phyloP scores from a whole-genome alignment of 1,284 basidiomycete species.

The Cutaneotrichosporon arboriforme region DNA sequence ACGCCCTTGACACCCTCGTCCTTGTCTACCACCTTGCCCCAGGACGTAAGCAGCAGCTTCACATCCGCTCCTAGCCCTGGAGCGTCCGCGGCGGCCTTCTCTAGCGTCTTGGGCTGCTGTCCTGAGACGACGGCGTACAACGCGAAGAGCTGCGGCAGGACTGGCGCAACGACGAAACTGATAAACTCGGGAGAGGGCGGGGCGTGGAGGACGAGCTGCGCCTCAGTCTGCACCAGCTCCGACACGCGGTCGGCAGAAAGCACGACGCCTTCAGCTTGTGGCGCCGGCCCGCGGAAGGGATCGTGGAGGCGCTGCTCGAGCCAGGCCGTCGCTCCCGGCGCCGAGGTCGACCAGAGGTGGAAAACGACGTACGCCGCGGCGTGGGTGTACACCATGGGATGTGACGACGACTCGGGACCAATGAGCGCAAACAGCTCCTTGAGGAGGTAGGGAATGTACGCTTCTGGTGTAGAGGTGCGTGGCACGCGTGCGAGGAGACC shows the following conservation, averaged over 20 bases:
- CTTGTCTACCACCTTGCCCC: slow-evolving; percentile 61
- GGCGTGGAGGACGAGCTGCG: slow-evolving; percentile 52
- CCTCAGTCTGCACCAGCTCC: slow-evolving; percentile 28
- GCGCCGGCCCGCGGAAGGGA: slow-evolving; percentile 27
- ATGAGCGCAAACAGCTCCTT: slow-evolving; percentile 25
- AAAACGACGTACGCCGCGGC: slow-evolving; percentile 32
- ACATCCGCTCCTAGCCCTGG: slow-evolving; percentile 51
- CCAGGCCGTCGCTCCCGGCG: slow-evolving; percentile 36
- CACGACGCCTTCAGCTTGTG: neutral
- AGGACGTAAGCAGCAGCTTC: slow-evolving; percentile 59
- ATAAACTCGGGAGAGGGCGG: slow-evolving; percentile 70
- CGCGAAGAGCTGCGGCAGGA: slow-evolving; percentile 62
- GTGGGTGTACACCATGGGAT: slow-evolving; percentile 26
- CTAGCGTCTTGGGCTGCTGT: slow-evolving; percentile 4
- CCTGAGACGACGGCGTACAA: slow-evolving; percentile 56
- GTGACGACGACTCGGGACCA: slow-evolving; percentile 14
- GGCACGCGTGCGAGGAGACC: slow-evolving; percentile 31
- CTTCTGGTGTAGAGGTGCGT: slow-evolving; percentile 21
- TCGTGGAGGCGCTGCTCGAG: slow-evolving; percentile 49
- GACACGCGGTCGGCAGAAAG: slow-evolving; percentile 1
- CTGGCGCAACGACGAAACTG: slow-evolving; percentile 60
- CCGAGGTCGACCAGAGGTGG: slow-evolving; percentile 22
- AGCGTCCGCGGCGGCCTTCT: slow-evolving; percentile 51
- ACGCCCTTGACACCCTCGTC: slow-evolving; percentile 57
- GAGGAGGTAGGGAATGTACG: slow-evolving; percentile 28